Percentiles rank a stretch among this genome's conserved stretches.
phyloP scores from a whole-genome alignment of 768 basidiomycete genomes.

The Artomyces pyxidatus region DNA sequence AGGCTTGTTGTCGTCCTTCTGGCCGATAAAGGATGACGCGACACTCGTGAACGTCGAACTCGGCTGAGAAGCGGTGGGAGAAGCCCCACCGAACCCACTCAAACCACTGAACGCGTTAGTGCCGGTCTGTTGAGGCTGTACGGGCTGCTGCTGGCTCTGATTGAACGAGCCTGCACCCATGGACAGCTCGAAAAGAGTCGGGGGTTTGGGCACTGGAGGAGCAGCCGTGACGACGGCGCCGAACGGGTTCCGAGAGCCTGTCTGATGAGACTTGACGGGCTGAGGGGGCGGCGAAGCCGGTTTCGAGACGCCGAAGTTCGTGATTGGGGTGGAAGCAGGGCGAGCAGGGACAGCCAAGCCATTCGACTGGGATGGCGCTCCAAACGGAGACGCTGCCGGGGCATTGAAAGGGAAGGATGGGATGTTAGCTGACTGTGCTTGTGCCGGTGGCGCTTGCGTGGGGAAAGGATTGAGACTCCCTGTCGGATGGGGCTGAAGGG shows the following conservation, averaged over 20 bases:
- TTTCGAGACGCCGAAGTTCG: conserved; percentile 27
- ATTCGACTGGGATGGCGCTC: conserved; percentile 17
- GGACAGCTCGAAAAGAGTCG: conserved; percentile 75
- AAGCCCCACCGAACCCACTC: background rate
- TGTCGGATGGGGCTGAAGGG: conserved; percentile 6
- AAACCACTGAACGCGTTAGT: conserved; percentile 7
- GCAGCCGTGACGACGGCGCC: conserved; percentile 50
- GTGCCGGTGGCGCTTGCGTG: background rate
- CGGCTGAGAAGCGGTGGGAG: background rate
- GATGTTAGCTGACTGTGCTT: background rate
- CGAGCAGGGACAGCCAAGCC: conserved; percentile 35
- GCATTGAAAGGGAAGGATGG: conserved; percentile 7
- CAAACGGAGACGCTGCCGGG: conserved; percentile 15
- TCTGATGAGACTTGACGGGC: conserved; percentile 79
- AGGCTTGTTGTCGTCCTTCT: conserved; percentile 18
- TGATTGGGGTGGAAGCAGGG: conserved; percentile 69
- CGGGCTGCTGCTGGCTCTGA: conserved; percentile 11
- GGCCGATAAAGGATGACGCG: conserved; percentile 64
- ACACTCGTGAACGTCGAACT: conserved; percentile 54
- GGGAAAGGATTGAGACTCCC: conserved; percentile 10
- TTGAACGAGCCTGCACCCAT: conserved; percentile 34
- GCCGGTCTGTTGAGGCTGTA: conserved; percentile 7
- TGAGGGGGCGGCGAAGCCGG: conserved; percentile 41
- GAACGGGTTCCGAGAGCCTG: conserved; percentile 94
- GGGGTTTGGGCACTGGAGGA: conserved; percentile 66